A percentile compares a stretch with the other conserved stretches of the same genome.
Evolutionary conservation across 768 basidiomycete species (phyloP).

Genomic region (Rossbeevera mucosa): DNA sequence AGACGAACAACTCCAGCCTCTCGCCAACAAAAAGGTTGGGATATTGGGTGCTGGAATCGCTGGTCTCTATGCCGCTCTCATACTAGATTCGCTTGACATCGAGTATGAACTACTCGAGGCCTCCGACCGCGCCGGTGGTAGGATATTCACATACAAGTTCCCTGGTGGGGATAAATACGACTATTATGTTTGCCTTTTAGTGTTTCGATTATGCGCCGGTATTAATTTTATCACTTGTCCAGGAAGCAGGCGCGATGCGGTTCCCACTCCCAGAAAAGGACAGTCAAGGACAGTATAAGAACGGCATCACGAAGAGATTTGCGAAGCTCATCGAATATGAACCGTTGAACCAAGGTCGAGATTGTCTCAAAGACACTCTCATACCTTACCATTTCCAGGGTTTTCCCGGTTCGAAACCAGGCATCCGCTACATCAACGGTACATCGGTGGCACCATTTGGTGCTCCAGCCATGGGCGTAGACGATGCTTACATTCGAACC

Average conservation of each 20-base stretch:
- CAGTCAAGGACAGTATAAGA: constrained; percentile 10
- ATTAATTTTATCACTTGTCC: not conserved
- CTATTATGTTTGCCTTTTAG: constrained; percentile 28
- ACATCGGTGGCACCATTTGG: constrained; percentile 1
- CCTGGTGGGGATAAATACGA: constrained; percentile 25
- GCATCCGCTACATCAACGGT: constrained; percentile 7
- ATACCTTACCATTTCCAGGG: constrained; percentile 18
- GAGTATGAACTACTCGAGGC: constrained; percentile 45
- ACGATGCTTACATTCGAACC: constrained; percentile 11
- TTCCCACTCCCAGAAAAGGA: constrained; percentile 25
- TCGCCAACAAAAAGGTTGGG: too few species aligned
- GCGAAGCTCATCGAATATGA: constrained; percentile 29
- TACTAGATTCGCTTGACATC: constrained; percentile 28
- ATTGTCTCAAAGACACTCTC: constrained; percentile 16
- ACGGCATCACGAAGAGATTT: constrained; percentile 29
- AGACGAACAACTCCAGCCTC: too few species aligned
- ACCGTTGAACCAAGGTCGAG: constrained; percentile 20
- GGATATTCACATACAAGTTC: constrained; percentile 43
- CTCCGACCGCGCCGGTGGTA: constrained; percentile 38
- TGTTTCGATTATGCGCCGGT: too few species aligned
- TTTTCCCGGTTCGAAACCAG: constrained; percentile 10
- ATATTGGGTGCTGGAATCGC: too few species aligned
- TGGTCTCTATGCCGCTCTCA: not conserved
- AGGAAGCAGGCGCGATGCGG: constrained; percentile 40
- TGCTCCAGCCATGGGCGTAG: constrained; percentile 8